Base-by-base conservation (phyloP, 768 basidiomycete genomes). In the Sarcodon aspratus region DNA sequence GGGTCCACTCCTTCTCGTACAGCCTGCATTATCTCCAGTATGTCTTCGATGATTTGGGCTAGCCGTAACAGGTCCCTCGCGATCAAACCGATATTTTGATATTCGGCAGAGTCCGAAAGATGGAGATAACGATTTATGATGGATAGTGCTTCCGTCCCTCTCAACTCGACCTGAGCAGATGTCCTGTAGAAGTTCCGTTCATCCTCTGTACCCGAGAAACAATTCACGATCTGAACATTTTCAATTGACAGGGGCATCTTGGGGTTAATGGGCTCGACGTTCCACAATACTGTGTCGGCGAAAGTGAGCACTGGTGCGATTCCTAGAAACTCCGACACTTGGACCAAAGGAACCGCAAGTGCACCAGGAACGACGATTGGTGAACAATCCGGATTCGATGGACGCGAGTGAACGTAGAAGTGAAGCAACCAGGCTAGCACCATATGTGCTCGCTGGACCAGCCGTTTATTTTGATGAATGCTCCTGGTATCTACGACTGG, bases 241-340 rank as follows among this genome's bases (percentile, higher is more conserved):
- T 78, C 74, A 44, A 73, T 60, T 43, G 84, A 77, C 31, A 80
- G 66, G 40, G 86, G 83, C 35, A 70, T 61, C 17, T 64, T 62
- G 18, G 82, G 70, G 58, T 84, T 69, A 48, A 76, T 61, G 38
- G 78, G 69, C 35, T 79, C 78, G 74, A 78, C 85, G 61, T 97
- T 96, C 90, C 91, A 99, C 1, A 98, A 74, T 11, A 99, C 94
- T 13, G 89, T 92, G 61, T 96, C 95, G 27, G 94, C 88, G 61
- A 92, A 99, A 0, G 94, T 99, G 54, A 97, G 71, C 53, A 99
- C 79, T 4, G 95, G 95, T 6, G 94, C 92, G n/a, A 94, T 82
- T 46, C 79, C 80, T 37, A 99, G 74, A 46, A 74, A 65, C 9
- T 73, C 73, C 11, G 91, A 95, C 44, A 95, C 79, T 13, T 73